Base-by-base conservation (phyloP, 495 filamentous ascomycete species). In the Aspergillus sclerotiicarbonarius region DNA sequence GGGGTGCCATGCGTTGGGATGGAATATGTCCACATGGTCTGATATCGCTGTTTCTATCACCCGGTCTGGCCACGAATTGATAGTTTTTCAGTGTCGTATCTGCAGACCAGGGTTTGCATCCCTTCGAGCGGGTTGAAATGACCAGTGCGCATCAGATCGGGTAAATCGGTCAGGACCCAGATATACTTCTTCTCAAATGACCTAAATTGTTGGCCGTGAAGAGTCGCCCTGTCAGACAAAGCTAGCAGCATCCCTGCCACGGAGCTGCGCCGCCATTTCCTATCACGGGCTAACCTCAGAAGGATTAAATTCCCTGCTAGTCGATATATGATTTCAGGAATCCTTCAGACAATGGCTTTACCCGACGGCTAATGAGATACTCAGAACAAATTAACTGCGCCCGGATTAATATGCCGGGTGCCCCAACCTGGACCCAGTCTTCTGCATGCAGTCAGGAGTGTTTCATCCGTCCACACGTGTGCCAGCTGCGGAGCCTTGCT, bases 391-490 rank as follows among this genome's bases (percentile, higher is more conserved):
- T 41, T 57, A 41, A 25, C 19, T 25, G 46, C 55, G 20, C 47
- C 6, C 35, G 21, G 25, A 30, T 12, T 51, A 7, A 57, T 57
- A 46, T 16, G 55, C 30, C 55, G n/a, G 19, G 15, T 19, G 8
- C 25, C 25, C 16, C 18, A 10, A 31, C 53, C 9, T 56, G 19
- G 50, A 50, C 47, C 47, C n/a, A 8, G 47, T 25, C 19, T 29
- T 50, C 25, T 32, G 47, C 47, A 50, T 50, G 47, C 32, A 16
- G 30, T 21, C 15, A 50, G 13, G 50, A 25, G 45, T 35, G 53
- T 56, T 56, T 46, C 39, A 58, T 52, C 56, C 49, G 37, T 45
- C 49, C 29, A 45, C 56, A 58, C 56, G 56, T 58, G 56, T 58
- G 29, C 39, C 46, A 25, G 47, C n/a, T 41, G 37, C 37, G 48